Evolutionary conservation across 352 stramenopile genomes (phyloP).

Genomic region (Pseudoperonospora humuli): DNA sequence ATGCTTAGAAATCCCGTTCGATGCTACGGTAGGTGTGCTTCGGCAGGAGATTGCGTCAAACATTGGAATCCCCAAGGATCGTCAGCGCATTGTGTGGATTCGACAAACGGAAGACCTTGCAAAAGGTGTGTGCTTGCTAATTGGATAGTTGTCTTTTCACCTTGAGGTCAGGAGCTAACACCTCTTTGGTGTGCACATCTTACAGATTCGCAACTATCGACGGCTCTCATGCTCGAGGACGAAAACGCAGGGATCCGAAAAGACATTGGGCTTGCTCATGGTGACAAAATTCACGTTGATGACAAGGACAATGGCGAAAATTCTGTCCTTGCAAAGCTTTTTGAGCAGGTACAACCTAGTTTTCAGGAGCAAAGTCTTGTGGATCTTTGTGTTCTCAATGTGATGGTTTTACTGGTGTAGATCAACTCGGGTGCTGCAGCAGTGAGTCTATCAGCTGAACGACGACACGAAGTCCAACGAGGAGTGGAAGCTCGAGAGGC

Average conservation of each 20-base stretch:
- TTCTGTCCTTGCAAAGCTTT: constrained; percentile 73
- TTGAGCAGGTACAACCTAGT: constrained; percentile 49
- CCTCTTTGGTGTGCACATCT: constrained; percentile 1
- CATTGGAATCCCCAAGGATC: constrained; percentile 71
- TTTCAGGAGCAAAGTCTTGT: neutral
- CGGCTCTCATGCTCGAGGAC: constrained; percentile 60
- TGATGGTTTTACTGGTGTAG: constrained; percentile 20
- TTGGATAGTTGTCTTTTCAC: neutral
- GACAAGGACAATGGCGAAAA: constrained; percentile 70
- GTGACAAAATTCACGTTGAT: constrained; percentile 86
- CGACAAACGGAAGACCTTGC: constrained; percentile 78
- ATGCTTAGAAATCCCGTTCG: constrained; percentile 76
- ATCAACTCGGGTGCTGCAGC: constrained; percentile 78
- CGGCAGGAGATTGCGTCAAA: constrained; percentile 71
- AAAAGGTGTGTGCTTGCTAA: constrained; percentile 37
- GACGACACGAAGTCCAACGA: constrained; percentile 81
- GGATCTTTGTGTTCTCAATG: neutral
- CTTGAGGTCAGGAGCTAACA: neutral
- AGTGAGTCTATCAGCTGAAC: constrained; percentile 79
- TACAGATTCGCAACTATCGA: constrained; percentile 62
- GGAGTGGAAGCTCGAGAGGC: constrained; percentile 78
- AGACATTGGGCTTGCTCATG: constrained; percentile 77
- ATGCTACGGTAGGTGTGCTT: constrained; percentile 63
- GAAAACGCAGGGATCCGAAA: constrained; percentile 63
- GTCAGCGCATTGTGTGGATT: constrained; percentile 88